Base-by-base conservation (phyloP, 2,329 filamentous ascomycete genomes). In the Diplodia scrobiculata region DNA sequence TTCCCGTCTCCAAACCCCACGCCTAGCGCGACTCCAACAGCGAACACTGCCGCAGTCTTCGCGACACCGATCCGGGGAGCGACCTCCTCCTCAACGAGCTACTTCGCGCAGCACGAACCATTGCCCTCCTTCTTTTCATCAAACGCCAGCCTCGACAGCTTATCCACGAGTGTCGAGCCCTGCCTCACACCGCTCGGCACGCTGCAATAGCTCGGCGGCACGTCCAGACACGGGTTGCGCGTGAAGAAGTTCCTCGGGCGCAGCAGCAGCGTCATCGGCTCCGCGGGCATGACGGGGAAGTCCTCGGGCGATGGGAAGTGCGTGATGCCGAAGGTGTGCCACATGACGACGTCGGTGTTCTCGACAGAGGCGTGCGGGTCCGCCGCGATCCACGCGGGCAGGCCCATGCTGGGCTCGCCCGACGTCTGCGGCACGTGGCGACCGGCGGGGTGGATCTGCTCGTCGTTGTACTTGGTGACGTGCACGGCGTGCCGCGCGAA, bases 281-380 rank as follows among this genome's bases (percentile, higher is more conserved):
- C 78, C 48, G 86, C 90, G 0, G 92, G 92, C 92, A 97, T 97
- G 71, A 97, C 84, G 34, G 93, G 93, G 81, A 91, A 97, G 77
- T 97, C 93, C 75, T 97, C 93, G 0, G 92, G 92, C 0, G 90
- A 82, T 0, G 93, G 92, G 81, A 97, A 94, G 76, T 97, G 93
- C 0, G 90, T 94, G 41, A 97, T 83, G 41, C 93, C 93, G 73
- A 97, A 97, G 0, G 92, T 96, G 79, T 97, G 92, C 92, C 92
- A 97, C 17, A 97, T 84, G 1, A 97, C 92, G 34, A 97, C 80
- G 75, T 97, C 91, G 0, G 88, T 91, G 81, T 97, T 90, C 65
- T 90, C 90, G 70, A 96, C 87, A 29, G 81, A 84, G 66, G 85
- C 86, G 53, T 80, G 80, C 13, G 90, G 87, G 68, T 92, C 86